Percentiles rank a stretch among this genome's conserved stretches.
Evolutionary conservation across 2,329 filamentous ascomycete species (phyloP).

Genomic region (Aureobasidium melanogenum): DNA sequence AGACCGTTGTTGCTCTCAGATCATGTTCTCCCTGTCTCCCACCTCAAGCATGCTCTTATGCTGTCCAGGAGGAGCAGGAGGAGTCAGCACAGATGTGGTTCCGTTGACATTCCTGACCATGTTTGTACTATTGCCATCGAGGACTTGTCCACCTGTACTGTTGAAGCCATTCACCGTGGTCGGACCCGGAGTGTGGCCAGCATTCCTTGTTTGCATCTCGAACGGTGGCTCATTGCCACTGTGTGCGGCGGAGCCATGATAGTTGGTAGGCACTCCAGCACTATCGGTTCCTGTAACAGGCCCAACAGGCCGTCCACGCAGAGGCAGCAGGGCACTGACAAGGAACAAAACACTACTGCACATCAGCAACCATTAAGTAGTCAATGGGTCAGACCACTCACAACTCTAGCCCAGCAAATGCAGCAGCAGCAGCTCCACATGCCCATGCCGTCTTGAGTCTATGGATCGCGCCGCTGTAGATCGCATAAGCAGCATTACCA

Average conservation of each 20-base stretch:
- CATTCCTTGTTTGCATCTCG: neutral
- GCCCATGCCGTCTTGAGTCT: conserved; percentile 4
- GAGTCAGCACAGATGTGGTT: neutral
- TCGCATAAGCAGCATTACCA: neutral
- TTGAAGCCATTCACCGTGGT: neutral
- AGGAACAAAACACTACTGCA: neutral
- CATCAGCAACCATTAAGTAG: neutral
- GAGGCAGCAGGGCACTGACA: neutral
- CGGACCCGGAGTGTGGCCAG: neutral
- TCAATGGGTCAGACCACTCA: neutral
- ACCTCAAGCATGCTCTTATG: neutral
- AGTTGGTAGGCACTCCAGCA: neutral
- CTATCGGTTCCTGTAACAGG: neutral
- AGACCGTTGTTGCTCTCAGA: neutral
- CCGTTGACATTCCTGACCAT: neutral
- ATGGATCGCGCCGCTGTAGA: neutral
- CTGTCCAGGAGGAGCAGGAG: neutral
- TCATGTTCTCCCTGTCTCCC: neutral
- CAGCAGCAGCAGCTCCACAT: conserved; percentile 8
- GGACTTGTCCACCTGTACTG: neutral
- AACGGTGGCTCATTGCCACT: neutral
- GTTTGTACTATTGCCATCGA: neutral
- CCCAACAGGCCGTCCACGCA: neutral
- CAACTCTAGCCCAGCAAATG: conserved; percentile 5
- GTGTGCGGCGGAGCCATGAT: neutral